Evolutionary conservation across 2,329 filamentous ascomycete species (phyloP), one percentile per base, ranked within the genome.

Genomic region (Exophiala dermatitidis): DNA sequence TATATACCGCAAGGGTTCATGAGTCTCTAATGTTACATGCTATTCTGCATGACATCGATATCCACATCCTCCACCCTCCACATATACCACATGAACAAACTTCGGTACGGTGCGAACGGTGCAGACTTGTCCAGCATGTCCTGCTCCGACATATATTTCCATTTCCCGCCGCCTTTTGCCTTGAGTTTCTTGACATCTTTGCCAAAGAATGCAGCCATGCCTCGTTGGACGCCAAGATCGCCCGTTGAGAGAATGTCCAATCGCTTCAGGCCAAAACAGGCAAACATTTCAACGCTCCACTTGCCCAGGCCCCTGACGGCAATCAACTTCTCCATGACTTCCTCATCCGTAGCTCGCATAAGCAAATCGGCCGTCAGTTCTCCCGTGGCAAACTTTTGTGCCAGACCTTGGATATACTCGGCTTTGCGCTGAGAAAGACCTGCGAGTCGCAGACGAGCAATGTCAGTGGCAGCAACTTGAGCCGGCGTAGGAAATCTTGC

Each of bases 251-350:
- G 95, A 26, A 98, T 88, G 71, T 98, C 91, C 77, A 90, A 85
- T 8, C 90, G 78, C 77, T 96, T 97, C 38, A 98, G 75, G n/a
- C 82, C 87, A 70, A 98, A 97, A 70, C 87, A 89, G 46, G 90
- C 88, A 75, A 98, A 98, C 93, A 98, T 97, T 74, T 96, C 90
- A 9, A 95, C 90, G 45, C 85, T 90, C 93, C 93, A 97, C 50
- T 78, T 79, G 0, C 93, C 93, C 46, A 97, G 72, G 0, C 93
- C 93, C 6, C 91, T 79, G 3, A 98, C 90, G 1, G 90, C 87
- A 45, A 86, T 88, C 45, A 98, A 76, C 67, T 80, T 85, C 69
- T 86, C 81, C 59, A 96, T 76, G 5, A 98, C 79, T 62, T 95
- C 87, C 47, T 95, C 90, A 67, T 98, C 93, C 3, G 82, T 80